Evolutionary conservation across 179 eudicot genomes (phyloP).

Genomic region (Silene vulgaris): DNA sequence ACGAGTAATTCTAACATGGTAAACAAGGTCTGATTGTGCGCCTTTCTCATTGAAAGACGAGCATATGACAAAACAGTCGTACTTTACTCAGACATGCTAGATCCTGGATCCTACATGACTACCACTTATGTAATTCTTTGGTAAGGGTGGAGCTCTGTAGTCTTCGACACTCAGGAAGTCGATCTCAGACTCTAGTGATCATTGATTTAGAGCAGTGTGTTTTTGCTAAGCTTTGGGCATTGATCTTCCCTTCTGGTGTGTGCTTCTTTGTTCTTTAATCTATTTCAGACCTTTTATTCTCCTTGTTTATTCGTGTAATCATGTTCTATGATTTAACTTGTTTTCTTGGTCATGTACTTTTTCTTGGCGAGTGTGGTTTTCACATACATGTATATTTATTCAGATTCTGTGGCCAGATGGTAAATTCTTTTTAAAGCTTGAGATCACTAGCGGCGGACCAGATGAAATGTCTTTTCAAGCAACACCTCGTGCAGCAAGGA

Average conservation of each 20-base stretch:
- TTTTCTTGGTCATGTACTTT: background rate
- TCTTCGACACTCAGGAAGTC: background rate
- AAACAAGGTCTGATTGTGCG: background rate
- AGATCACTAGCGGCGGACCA: slow-evolving; percentile 29
- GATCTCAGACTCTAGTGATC: background rate
- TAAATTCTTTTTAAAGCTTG: slow-evolving; percentile 61
- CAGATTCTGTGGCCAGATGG: slow-evolving; percentile 96
- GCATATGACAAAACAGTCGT: too few relatives aligned
- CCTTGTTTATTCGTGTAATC: background rate
- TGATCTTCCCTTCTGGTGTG: background rate
- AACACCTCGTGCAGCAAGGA: slow-evolving; percentile 31
- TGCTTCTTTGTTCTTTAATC: background rate
- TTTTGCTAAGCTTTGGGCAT: background rate
- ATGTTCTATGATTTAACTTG: slow-evolving; percentile 6
- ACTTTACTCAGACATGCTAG: background rate
- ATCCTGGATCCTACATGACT: background rate
- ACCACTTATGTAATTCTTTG: background rate
- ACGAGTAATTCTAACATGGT: background rate
- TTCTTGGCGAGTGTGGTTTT: background rate
- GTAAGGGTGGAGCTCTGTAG: background rate
- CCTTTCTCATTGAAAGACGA: background rate
- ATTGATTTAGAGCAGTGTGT: background rate
- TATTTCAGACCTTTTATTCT: background rate
- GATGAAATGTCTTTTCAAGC: slow-evolving; percentile 47
- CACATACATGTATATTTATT: slow-evolving; percentile 21